Conservation (phyloP, 202 grass and related monocot genomes). For the Hordeum pubiflorum region DNA sequence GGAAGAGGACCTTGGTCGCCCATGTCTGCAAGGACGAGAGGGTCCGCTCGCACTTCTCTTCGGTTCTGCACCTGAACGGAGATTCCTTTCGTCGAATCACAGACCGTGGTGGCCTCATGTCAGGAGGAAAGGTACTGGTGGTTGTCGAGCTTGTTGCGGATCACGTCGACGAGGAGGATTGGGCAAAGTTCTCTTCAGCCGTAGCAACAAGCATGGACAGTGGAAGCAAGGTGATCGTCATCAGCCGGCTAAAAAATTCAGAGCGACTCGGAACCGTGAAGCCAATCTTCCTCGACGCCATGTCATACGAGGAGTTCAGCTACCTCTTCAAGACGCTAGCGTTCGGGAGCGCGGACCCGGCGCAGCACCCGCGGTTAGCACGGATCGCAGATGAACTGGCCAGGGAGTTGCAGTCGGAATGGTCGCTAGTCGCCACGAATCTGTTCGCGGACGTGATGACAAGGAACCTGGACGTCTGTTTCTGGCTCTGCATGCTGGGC, state of each 20-base stretch:
- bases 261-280: neutral
- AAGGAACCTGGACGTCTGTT: neutral
- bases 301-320: neutral
- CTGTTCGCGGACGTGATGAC: neutral
- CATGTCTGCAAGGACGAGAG: neutral
- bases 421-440: neutral
- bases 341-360: neutral
- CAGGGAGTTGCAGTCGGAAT: neutral
- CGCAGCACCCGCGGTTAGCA: neutral
- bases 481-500: neutral
- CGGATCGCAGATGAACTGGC: neutral
- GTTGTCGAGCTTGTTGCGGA: neutral
- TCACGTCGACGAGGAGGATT: neutral
- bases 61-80: neutral
- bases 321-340: neutral
- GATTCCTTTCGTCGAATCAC: neutral
- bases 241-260: neutral
- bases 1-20: neutral
- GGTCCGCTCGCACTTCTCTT: neutral
- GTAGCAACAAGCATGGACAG: neutral
- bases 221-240: neutral
- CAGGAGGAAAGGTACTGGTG: neutral
- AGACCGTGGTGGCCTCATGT: neutral
- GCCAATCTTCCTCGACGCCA: neutral
- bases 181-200: neutral